Evolutionary conservation across 441 rosid genomes (phyloP), one percentile per base, ranked within the genome.

Genomic region (Sinapis alba): DNA sequence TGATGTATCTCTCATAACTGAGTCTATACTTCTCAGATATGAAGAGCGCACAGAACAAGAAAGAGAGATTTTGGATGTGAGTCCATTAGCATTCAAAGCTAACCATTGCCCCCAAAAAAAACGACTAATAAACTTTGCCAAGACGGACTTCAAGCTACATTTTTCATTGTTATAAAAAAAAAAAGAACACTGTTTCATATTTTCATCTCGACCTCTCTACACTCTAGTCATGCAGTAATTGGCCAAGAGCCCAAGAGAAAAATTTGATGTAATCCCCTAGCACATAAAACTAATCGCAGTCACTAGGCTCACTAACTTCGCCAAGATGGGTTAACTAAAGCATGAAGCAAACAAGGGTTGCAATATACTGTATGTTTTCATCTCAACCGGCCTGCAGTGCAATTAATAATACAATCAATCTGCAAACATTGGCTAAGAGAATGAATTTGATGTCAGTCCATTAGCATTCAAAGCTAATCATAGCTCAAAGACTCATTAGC

Each of bases 401-500:
- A 69, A 60, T 66, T n/a, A n/a, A 50, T 19, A 15, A 57, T 6
- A 71, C 7, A 36, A 60, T 8, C 80, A 45, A 53, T 45, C 69
- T 64, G 78, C 84, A 21, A 13, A 76, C 74, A 18, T 80, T 64
- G 54, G 80, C 71, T 15, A 11, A 43, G 68, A 70, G 59, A 64
- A 60, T 56, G 15, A 5, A 67, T 38, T 43, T 66, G 64, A 74
- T 79, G 50, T 72, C 38, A 74, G 86, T 85, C 85, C 87, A 79
- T 79, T 82, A 77, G 86, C 91, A 89, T 83, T 84, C 84, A 84
- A 87, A 90, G 65, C 86, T 80, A 83, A 72, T 71, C 88, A 86
- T 71, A 62, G 81, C 71, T 8, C 13, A 63, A 51, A 43, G 68
- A 57, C 71, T 78, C 81, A 41, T 62, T 73, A 65, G 57, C 69